Percentiles rank a stretch among this genome's conserved stretches.
phyloP scores from a whole-genome alignment of 805 yeast genomes.

The Candida orba region DNA sequence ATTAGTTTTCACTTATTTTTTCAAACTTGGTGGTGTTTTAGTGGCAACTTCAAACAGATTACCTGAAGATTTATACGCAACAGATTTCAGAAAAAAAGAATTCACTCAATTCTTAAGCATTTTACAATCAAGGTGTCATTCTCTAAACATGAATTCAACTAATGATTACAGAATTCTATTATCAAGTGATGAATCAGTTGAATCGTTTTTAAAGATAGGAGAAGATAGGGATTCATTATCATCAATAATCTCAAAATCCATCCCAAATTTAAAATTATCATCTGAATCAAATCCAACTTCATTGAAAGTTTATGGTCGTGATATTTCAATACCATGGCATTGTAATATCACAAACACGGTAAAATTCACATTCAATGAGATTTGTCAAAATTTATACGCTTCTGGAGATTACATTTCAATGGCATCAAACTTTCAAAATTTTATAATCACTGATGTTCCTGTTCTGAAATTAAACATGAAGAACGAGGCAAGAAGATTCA shows the following conservation, averaged over 20 bases:
- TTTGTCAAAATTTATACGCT: slow-evolving; percentile 51
- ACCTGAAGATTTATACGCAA: slow-evolving; percentile 66
- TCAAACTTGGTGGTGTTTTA: slow-evolving; percentile 66
- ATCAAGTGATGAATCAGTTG: slow-evolving; percentile 7
- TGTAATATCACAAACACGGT: slow-evolving; percentile 27
- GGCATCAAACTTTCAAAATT: slow-evolving; percentile 50
- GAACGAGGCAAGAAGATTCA: slow-evolving; percentile 63
- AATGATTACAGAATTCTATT: slow-evolving; percentile 45
- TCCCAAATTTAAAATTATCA: not conserved
- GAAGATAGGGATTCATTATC: not conserved
- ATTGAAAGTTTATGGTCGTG: slow-evolving; percentile 51
- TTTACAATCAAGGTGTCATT: slow-evolving; percentile 50
- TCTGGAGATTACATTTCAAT: slow-evolving; percentile 66
- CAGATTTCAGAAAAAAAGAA: slow-evolving; percentile 51
- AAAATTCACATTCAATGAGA: slow-evolving; percentile 41
- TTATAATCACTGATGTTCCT: slow-evolving; percentile 57
- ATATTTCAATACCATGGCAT: slow-evolving; percentile 38
- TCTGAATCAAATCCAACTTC: slow-evolving; percentile 13
- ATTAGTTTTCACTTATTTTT: slow-evolving; percentile 58
- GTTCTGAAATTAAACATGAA: slow-evolving; percentile 47
- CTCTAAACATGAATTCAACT: slow-evolving; percentile 53
- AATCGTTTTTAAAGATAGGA: slow-evolving; percentile 35
- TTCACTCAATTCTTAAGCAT: slow-evolving; percentile 52
- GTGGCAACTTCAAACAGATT: slow-evolving; percentile 69
- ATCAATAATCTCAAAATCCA: not conserved